These are phyloP conservation scores for Malus asiatica DNA, from an alignment of 306 rosid species.

Conservation along the genomic window DNA sequence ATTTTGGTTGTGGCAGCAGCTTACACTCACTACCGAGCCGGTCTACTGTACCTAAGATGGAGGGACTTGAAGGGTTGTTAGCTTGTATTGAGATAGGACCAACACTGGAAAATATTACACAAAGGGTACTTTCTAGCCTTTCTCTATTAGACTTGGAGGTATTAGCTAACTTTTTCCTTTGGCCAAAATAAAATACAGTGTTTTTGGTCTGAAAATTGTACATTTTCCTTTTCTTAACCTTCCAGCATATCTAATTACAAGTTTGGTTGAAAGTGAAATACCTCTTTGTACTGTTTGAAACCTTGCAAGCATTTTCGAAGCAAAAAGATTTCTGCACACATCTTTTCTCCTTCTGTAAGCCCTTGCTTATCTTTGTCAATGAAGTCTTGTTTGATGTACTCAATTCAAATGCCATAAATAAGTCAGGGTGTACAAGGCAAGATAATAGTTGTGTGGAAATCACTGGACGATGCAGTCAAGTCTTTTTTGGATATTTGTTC, in stretches of 20 bases:
- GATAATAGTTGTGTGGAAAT: no score
- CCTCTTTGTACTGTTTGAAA: not conserved
- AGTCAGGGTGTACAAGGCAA: no score
- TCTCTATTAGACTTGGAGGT: not conserved
- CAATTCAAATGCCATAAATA: no score
- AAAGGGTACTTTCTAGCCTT: not conserved
- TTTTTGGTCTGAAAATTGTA: not conserved
- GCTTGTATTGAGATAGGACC: not conserved
- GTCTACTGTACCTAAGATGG: constrained; percentile 50
- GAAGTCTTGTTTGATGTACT: no score
- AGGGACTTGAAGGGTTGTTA: constrained; percentile 43
- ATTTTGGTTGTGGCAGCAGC: constrained; percentile 64
- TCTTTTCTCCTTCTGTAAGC: no score
- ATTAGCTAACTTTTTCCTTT: not conserved
- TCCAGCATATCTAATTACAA: not conserved
- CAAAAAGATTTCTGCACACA: no score
- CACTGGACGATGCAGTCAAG: no score
- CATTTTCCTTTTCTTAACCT: not conserved
- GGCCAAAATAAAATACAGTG: not conserved
- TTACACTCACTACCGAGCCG: constrained; percentile 46
- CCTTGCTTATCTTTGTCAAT: no score
- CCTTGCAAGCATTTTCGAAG: not conserved
- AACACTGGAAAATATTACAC: not conserved
- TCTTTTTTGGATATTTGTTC: no score
- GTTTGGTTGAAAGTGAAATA: not conserved